Evolutionary conservation across 179 eudicot species (phyloP), one percentile per base, ranked within the genome.

Genomic region (Drosera spatulata): DNA sequence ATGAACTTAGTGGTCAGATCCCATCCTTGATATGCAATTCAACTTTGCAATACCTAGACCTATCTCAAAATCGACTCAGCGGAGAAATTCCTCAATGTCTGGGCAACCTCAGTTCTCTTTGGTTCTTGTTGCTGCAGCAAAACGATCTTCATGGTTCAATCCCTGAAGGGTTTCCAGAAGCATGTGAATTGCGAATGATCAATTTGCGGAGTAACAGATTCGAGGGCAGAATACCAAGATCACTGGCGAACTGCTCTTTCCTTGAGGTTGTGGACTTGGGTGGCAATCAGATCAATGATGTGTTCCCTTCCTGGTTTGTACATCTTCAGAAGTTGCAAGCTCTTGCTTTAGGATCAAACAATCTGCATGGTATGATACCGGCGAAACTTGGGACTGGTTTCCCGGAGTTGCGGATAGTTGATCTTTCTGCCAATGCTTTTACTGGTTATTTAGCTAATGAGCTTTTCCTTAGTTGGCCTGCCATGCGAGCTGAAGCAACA

Each of bases 311-410:
- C 11, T 59, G 62, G 62, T 15, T 59, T 3, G 62, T 40, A 43
- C 10, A 12, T 47, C 62, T 59, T 22, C 52, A 33, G 15, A 6
- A 61, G 33, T 57, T 80, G 69, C 68, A 72, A 50, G 80, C 74
- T 48, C 76, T 79, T 6, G 33, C 69, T 22, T 50, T 82, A 41
- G 45, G 68, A n/a, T 58, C 45, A 7, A 80, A 77, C 41, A 59
- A 51, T 12, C 69, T 79, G 43, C 53, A 69, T 53, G 82, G 77
- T 5, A 13, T 50, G 13, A 53, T 73, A 42, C 4, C 3, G 45
- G 3, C 6, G 4, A 3, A 42, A 42, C 6, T 6, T 3, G n/a
- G n/a, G n/a, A 3, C 45, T 6, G 4, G 6, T 0, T 54, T 54
- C 3, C 57, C 57, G 4, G 37, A 22, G 38, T 15, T 54, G 11